Percentiles rank a stretch among this genome's conserved stretches.
phyloP scores from a whole-genome alignment of 768 basidiomycete species.

The Auricularia auricula-judae region DNA sequence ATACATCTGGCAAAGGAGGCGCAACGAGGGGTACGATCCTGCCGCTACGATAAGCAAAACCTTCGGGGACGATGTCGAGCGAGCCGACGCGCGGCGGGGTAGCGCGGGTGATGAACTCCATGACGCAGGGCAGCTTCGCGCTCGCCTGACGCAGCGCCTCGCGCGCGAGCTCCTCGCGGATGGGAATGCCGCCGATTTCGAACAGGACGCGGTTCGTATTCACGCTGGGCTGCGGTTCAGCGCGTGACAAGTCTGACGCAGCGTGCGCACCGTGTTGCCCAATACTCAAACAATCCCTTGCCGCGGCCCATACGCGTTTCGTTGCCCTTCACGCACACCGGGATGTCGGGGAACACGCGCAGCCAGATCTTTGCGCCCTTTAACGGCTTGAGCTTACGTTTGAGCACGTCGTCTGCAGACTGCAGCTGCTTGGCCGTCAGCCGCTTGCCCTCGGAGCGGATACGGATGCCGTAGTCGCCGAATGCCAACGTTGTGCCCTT shows the following conservation, averaged over 20 bases:
- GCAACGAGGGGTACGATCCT: neutral
- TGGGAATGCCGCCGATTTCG: conserved; percentile 82
- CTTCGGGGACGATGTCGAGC: conserved; percentile 30
- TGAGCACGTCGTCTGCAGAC: conserved; percentile 77
- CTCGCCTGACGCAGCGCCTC: conserved; percentile 86
- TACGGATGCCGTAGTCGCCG: conserved; percentile 87
- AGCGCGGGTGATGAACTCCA: conserved; percentile 70
- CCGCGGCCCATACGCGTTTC: conserved; percentile 99
- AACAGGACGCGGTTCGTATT: conserved; percentile 87
- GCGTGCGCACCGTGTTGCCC: conserved; percentile 73
- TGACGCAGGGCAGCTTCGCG: conserved; percentile 73
- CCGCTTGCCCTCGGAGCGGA: conserved; percentile 70
- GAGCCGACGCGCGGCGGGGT: conserved; percentile 68
- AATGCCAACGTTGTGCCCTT: conserved; percentile 88
- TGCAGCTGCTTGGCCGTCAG: conserved; percentile 84
- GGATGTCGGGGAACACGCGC: conserved; percentile 92
- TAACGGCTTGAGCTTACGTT: conserved; percentile 78
- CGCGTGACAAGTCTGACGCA: neutral
- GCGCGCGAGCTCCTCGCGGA: conserved; percentile 86
- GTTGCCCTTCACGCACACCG: conserved; percentile 98
- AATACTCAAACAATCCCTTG: conserved; percentile 94
- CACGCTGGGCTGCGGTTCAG: neutral
- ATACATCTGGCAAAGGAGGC: neutral
- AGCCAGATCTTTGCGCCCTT: conserved; percentile 83
- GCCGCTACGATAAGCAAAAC: neutral